Evolutionary conservation across 805 yeast species (phyloP).

Genomic region (Kluyveromyces aestuarii): DNA sequence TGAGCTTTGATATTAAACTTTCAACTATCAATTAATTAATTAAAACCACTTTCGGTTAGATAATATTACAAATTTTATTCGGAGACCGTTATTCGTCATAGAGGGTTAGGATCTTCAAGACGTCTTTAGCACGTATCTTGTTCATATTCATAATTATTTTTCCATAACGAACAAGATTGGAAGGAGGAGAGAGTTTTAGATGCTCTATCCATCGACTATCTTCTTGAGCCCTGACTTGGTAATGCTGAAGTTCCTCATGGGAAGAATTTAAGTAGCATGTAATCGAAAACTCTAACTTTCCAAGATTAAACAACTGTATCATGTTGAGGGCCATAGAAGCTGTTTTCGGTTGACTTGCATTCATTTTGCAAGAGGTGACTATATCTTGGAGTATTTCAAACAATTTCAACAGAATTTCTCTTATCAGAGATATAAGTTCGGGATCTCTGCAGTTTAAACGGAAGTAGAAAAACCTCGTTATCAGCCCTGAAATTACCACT

Average conservation of each 20-base stretch:
- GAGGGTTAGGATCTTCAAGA: not conserved
- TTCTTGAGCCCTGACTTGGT: not conserved
- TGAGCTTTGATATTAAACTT: too few species aligned
- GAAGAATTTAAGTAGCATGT: not conserved
- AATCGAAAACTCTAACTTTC: not conserved
- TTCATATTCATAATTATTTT: not conserved
- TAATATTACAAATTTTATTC: too few species aligned
- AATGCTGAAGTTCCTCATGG: not conserved
- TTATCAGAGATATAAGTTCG: not conserved
- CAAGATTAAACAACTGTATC: not conserved
- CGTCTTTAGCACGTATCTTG: not conserved
- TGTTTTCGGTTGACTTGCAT: not conserved
- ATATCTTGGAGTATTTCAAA: not conserved
- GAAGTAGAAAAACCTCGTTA: conserved; percentile 3
- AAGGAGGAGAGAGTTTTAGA: conserved; percentile 1
- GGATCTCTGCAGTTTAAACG: not conserved
- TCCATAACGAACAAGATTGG: not conserved
- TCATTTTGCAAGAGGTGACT: not conserved
- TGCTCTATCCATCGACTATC: not conserved
- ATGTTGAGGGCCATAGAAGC: not conserved
- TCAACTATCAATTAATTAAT: too few species aligned
- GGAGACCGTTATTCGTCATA: conserved; percentile 11
- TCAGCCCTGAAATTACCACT: conserved; percentile 2
- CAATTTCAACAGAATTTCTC: not conserved
- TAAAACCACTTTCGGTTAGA: too few species aligned